A percentile compares a stretch with the other conserved stretches of the same genome.
Conservation (phyloP, 371 early-diverging fungal species). For the Mortierella sp. region DNA sequence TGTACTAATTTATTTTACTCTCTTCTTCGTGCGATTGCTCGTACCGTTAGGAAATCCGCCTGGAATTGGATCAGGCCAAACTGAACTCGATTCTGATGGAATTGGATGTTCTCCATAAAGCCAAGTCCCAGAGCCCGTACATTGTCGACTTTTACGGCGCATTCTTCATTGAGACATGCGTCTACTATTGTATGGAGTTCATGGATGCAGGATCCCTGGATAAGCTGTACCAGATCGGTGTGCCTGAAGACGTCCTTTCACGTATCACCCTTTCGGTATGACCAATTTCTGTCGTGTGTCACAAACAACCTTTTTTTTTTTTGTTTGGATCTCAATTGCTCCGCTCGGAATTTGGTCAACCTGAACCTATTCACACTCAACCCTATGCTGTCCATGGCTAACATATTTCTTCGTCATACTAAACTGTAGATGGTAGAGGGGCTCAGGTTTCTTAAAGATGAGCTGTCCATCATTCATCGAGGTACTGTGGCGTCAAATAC, state of each 20-base stretch:
- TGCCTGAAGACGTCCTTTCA: slow-evolving; percentile 85
- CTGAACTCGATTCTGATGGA: slow-evolving; percentile 94
- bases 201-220: slow-evolving; percentile 97
- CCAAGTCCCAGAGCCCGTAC: slow-evolving; percentile 83
- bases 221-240: slow-evolving; percentile 82
- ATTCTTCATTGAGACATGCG: slow-evolving; percentile 95
- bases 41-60: slow-evolving; percentile 80
- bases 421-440: slow-evolving; percentile 87
- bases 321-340: background rate
- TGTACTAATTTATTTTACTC: slow-evolving; percentile 11
- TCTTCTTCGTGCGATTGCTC: background rate
- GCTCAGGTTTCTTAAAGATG: slow-evolving; percentile 87
- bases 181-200: slow-evolving; percentile 94
- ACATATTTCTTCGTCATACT: background rate
- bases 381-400: no score
- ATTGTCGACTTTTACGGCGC: slow-evolving; percentile 99
- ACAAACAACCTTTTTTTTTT: background rate
- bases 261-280: slow-evolving; percentile 79
- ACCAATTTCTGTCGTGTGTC: background rate
- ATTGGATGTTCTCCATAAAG: slow-evolving; percentile 89
- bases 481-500: slow-evolving; percentile 39
- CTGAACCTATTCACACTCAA: no score
- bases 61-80: slow-evolving; percentile 89
- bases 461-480: slow-evolving; percentile 91
- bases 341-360: no score